Evolutionary conservation across 2,329 filamentous ascomycete genomes (phyloP), one percentile per base, ranked within the genome.

Genomic region (Emydomyces testavorans): DNA sequence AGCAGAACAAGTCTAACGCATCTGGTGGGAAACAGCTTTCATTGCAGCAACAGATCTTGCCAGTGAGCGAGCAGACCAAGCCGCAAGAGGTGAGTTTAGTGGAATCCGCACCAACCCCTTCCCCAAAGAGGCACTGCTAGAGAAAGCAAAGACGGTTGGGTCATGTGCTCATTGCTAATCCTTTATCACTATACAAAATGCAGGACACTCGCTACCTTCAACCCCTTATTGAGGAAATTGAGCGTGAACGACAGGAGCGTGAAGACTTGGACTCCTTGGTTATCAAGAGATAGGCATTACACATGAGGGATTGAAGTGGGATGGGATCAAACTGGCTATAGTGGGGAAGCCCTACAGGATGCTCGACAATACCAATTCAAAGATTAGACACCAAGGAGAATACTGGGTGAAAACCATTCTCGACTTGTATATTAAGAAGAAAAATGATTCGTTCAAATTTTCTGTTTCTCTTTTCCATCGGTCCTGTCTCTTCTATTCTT

Each of bases 161-260:
- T 11, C 32, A 23, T 28, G 24, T 21, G 21, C 16, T 31, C 7
- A n/a, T 49, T 50, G 49, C 57, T 60, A 47, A 61, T 48, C 7
- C 15, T n/a, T 15, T 26, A 32, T 10, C 57, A 20, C 31, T 29
- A 64, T 47, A 18, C 45, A 47, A n/a, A n/a, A 39, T 47, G 49
- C 63, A 86, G 81, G 82, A 85, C 59, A 61, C 71, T 51, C 71
- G 72, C 59, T 86, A 86, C 65, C 73, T 86, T 43, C 73, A 72
- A 57, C 76, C 76, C 31, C 76, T 84, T 64, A 83, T 86, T 65
- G 69, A 72, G 56, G 78, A 83, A 65, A 77, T 86, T 59, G 79
- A 84, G 68, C 70, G 73, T 48, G 81, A 84, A 71, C 65, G 71
- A 57, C 75, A 74, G 61, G 82, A 86, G 69, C 76, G 80, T 56